Conservation (phyloP, 176 grass and related monocot genomes). For the Phragmites australis region DNA sequence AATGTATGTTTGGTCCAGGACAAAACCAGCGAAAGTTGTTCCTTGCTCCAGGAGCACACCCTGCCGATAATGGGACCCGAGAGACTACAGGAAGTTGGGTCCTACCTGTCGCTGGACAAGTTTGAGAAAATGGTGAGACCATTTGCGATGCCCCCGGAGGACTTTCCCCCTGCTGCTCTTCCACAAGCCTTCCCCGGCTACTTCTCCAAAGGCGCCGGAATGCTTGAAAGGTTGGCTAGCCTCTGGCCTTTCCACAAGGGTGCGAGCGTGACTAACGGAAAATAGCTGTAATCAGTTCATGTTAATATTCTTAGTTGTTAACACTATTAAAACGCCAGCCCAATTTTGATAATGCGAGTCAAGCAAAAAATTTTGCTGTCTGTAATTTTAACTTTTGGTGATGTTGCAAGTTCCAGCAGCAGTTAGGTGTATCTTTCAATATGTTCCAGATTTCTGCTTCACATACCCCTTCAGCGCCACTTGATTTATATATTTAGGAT, state of each 20-base stretch:
- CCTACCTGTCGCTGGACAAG: conserved; percentile 79
- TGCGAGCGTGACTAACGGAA: not conserved
- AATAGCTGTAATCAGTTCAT: conserved; percentile 30
- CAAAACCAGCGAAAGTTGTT: conserved; percentile 59
- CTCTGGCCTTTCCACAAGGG: conserved; percentile 87
- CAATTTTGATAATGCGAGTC: conserved; percentile 40
- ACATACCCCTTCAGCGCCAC: too few relatives aligned
- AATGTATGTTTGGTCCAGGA: conserved; percentile 56
- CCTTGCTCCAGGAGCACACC: conserved; percentile 91
- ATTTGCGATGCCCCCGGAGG: conserved; percentile 95
- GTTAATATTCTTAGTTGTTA: conserved; percentile 32
- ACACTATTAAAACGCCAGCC: not conserved
- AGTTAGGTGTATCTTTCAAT: not conserved
- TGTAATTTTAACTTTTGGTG: not conserved
- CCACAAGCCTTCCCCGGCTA: conserved; percentile 75
- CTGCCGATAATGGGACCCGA: conserved; percentile 94
- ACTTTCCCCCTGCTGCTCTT: conserved; percentile 71
- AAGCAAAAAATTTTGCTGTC: not conserved
- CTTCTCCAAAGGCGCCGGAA: conserved; percentile 67
- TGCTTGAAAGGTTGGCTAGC: conserved; percentile 79
- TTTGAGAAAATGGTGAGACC: conserved; percentile 96
- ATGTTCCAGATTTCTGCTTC: too few relatives aligned
- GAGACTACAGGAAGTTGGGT: conserved; percentile 82
- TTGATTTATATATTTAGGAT: too few relatives aligned
- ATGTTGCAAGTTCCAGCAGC: not conserved